These are phyloP conservation scores for Mucor lusitanicus DNA, from an alignment of 371 early-diverging fungal genomes.

Conservation along the genomic window DNA sequence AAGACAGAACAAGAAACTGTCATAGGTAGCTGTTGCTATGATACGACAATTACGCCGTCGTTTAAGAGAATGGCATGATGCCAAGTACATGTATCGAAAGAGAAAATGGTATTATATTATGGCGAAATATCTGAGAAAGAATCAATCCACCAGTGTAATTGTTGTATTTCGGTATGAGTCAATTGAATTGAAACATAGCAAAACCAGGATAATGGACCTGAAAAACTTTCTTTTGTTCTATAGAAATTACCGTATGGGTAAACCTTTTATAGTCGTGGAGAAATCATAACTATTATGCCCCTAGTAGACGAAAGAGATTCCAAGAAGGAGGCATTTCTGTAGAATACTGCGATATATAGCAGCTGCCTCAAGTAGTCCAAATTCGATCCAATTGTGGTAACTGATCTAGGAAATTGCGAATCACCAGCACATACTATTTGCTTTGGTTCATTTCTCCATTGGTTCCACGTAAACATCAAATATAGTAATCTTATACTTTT, in stretches of 20 bases:
- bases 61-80: neutral
- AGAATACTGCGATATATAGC: neutral
- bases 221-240: neutral
- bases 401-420: neutral
- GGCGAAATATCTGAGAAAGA: slow-evolving; percentile 4
- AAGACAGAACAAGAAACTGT: neutral
- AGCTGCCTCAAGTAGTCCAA: neutral
- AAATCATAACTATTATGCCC: neutral
- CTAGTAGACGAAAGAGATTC: neutral
- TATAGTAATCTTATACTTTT: neutral
- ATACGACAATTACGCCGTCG: neutral
- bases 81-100: neutral
- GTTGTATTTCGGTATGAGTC: neutral
- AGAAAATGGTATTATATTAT: neutral
- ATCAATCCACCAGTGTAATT: neutral
- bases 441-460: neutral
- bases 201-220: neutral
- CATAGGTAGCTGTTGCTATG: neutral
- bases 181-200: neutral
- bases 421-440: neutral
- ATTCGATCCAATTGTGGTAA: neutral
- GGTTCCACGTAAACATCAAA: neutral
- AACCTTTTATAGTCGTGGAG: neutral
- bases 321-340: neutral
- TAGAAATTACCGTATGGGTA: neutral